Evolutionary conservation across 2,329 filamentous ascomycete species (phyloP), one percentile per base, ranked within the genome.

Genomic region (Monosporascus sp.): DNA sequence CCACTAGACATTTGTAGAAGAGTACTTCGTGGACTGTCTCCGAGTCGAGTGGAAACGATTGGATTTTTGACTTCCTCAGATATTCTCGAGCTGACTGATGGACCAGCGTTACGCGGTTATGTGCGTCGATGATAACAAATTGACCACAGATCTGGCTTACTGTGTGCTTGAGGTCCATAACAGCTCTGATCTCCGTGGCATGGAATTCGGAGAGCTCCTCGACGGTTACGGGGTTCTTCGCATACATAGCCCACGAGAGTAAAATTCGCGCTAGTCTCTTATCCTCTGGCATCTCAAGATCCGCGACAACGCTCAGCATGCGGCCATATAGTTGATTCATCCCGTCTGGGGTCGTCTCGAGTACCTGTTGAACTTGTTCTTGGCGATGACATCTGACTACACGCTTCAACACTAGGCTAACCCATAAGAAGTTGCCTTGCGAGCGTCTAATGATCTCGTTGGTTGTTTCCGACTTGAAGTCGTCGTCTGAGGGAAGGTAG

Each of bases 351-450:
- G 53, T 56, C 1, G 53, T 53, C 7, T 54, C 27, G 6, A 62
- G 52, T 4, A 60, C 52, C 5, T 52, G 46, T 38, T 43, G 50
- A 34, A 63, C 54, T 7, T 61, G 51, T 26, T 61, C 61, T 5
- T 58, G 46, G 1, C 58, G 54, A 37, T 55, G 61, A 19, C 61
- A 63, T 16, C 49, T 50, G 4, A 58, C 38, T n/a, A 63, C 46
- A 1, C 52, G 51, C 7, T 58, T 55, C 2, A 56, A 44, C 0
- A 61, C 58, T 2, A 63, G 57, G 17, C 51, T 53, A 1, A 54
- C 56, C 61, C 59, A 62, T 8, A 62, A 52, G 41, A 62, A 63
- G 40, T 61, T 63, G 4, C 58, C 56, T 7, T 63, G 52, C 0
- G 59, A 58, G n/a, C 57, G 55, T 4, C 37, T 44, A 1, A 48